phyloP scores from a whole-genome alignment of 2,329 filamentous ascomycete species.

The Exophiala sideris region DNA sequence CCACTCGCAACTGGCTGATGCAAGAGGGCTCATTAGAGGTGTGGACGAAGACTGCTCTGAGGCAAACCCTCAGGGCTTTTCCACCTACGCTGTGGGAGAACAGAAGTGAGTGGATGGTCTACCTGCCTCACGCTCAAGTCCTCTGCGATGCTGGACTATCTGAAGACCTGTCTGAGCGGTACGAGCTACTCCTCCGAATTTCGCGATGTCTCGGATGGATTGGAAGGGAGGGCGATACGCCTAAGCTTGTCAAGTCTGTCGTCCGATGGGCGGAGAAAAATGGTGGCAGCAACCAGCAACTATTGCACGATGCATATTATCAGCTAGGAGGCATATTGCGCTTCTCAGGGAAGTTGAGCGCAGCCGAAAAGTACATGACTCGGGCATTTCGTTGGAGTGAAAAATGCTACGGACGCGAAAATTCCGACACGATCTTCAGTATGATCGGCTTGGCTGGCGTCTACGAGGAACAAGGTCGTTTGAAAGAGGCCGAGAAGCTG shows the following conservation, averaged over 20 bases:
- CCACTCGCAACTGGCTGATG: constrained; percentile 34
- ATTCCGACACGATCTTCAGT: neutral
- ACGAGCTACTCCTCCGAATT: neutral
- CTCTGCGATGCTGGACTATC: neutral
- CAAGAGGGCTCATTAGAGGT: constrained; percentile 16
- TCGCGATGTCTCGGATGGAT: neutral
- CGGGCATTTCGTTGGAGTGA: neutral
- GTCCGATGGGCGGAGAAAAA: neutral
- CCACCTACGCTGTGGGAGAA: constrained; percentile 16
- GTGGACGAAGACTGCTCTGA: constrained; percentile 14
- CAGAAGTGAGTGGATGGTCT: constrained; percentile 10
- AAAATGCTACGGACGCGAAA: neutral
- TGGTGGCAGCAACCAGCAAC: neutral
- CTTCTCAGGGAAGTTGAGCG: neutral
- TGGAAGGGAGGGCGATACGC: neutral
- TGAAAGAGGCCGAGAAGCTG: neutral
- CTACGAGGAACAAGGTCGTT: neutral
- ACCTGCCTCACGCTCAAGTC: constrained; percentile 1
- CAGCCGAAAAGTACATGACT: neutral
- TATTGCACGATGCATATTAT: neutral
- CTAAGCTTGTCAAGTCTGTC: neutral
- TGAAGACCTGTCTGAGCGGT: neutral
- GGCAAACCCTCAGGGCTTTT: constrained; percentile 26
- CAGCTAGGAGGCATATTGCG: neutral
- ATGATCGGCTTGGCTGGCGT: neutral